Percentiles rank a stretch among this genome's conserved stretches.
These are phyloP conservation scores for Chloranthus sessilifolius DNA, from an alignment of 164 flowering plant genomes.

Conservation along the genomic window DNA sequence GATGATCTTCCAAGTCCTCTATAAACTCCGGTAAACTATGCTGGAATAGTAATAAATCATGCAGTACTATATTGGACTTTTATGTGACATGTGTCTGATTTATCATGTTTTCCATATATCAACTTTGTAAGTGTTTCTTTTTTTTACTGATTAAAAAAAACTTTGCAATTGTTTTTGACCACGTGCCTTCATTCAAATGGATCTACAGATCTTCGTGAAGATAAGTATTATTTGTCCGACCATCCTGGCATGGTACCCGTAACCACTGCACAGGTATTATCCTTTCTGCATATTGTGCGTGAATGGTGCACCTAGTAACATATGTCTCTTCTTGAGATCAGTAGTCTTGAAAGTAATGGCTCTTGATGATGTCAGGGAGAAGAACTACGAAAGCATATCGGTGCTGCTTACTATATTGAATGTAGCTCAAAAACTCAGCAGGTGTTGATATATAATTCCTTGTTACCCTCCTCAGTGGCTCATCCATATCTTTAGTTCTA, in stretches of 20 bases:
- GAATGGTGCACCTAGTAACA: neutral
- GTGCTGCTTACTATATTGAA: constrained; percentile 81
- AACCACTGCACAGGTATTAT: constrained; percentile 70
- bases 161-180: no score
- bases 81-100: no score
- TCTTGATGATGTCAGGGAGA: constrained; percentile 62
- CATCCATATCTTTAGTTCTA: neutral
- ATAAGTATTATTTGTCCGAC: constrained; percentile 85
- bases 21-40: no score
- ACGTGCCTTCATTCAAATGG: constrained; percentile 7
- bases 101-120: no score
- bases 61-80: no score
- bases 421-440: constrained; percentile 99
- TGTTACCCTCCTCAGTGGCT: neutral
- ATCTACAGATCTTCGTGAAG: constrained; percentile 87
- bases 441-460: constrained; percentile 29
- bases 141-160: no score
- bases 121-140: no score
- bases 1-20: no score
- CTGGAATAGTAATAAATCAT: no score
- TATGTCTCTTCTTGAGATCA: constrained; percentile 4
- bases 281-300: constrained; percentile 6
- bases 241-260: constrained; percentile 94
- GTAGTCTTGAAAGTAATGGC: neutral
- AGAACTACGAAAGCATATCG: constrained; percentile 92